Evolutionary conservation across 1,139 yeast genomes (phyloP), one percentile per base, ranked within the genome.

Genomic region (Nakaseomyces kungkrabaensis): DNA sequence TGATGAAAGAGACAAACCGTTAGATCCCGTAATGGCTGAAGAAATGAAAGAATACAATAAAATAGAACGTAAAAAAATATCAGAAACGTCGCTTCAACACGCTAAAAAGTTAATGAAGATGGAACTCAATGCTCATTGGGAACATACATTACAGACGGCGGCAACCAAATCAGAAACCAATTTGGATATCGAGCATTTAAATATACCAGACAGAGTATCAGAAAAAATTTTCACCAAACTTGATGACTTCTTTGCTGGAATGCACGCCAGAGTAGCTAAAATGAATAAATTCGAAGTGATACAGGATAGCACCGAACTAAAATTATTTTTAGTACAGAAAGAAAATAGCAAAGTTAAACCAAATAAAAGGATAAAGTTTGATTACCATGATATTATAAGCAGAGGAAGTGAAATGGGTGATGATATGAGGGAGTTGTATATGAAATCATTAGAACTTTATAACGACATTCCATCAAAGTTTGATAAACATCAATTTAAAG

Each of bases 381-480:
- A 54, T 27, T 63, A 59, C 47, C 61, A 59, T 43, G 68, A 64
- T 48, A 53, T 66, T 13, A 56, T 65, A 5, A 52, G 54, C 22
- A 53, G 60, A 38, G 67, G 63, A n/a, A 61, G 62, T 48, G 62
- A 61, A 47, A 60, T 61, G 62, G 59, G 60, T 24, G 60, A 58
- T 43, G 61, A 63, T 42, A 62, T 62, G 61, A 17, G 41, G 8
- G 59, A 59, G 24, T 56, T 63, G 5, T 63, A 62, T 48, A 54
- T 63, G 60, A 63, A 63, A 55, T 59, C 64, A 0, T 47, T 63
- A 22, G 63, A 61, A 46, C 52, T 65, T 25, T 65, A 49, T 46
- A 56, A 63, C 46, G 68, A 63, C 49, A 56, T 63, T 7, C 67
- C 68, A 2, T 50, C 49, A 9, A 52, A 50, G 10, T 54, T 58